Percentiles rank a stretch among this genome's conserved stretches.
Evolutionary conservation across 2,329 filamentous ascomycete genomes (phyloP).

Genomic region (Xylaria multiplex): DNA sequence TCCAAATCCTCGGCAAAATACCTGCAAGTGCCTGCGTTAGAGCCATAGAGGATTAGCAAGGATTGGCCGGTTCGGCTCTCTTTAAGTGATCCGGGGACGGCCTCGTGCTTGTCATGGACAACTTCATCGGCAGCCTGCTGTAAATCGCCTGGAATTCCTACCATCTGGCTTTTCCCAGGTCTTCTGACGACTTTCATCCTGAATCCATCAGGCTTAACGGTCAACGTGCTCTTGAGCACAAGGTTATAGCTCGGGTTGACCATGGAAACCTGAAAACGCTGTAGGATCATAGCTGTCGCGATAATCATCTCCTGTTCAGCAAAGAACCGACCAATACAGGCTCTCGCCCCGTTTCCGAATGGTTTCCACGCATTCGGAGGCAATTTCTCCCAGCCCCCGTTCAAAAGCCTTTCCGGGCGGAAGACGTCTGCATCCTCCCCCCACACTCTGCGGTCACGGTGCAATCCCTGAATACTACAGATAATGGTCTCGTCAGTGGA

Average conservation of each 20-base stretch:
- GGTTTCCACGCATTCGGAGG: constrained; percentile 60
- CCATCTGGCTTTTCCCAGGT: constrained; percentile 7
- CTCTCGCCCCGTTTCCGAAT: constrained; percentile 63
- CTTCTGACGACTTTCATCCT: constrained; percentile 63
- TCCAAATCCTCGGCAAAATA: constrained; percentile 61
- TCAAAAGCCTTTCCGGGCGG: constrained; percentile 69
- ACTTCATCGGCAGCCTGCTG: background rate
- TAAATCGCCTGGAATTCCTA: constrained; percentile 20
- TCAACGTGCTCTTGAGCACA: constrained; percentile 63
- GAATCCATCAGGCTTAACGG: constrained; percentile 72
- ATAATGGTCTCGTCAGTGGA: constrained; percentile 56
- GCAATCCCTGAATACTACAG: constrained; percentile 59
- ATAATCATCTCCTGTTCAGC: constrained; percentile 64
- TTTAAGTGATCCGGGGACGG: constrained; percentile 9
- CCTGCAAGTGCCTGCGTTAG: constrained; percentile 68
- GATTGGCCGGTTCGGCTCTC: constrained; percentile 52
- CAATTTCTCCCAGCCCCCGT: constrained; percentile 56
- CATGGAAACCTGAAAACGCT: constrained; percentile 74
- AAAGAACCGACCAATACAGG: constrained; percentile 63
- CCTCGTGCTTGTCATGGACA: constrained; percentile 15
- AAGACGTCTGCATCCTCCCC: constrained; percentile 67
- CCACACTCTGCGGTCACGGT: constrained; percentile 66
- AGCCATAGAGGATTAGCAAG: constrained; percentile 65
- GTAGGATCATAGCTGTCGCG: constrained; percentile 66
- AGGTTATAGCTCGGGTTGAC: constrained; percentile 70